Evolutionary conservation across 2,329 filamentous ascomycete genomes (phyloP).

Genomic region (Didymella arachidicola): DNA sequence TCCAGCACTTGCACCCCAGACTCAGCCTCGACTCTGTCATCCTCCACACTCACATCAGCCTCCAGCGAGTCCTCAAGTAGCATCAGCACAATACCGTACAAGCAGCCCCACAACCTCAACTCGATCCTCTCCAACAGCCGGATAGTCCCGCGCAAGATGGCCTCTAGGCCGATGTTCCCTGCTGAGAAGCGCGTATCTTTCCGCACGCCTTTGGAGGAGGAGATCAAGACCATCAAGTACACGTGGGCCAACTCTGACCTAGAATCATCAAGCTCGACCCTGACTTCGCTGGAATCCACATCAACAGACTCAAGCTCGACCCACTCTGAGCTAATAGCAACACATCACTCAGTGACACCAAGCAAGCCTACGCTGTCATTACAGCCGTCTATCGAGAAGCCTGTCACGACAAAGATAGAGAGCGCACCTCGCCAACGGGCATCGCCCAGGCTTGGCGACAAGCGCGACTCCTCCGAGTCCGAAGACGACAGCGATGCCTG

Average conservation of each 20-base stretch:
- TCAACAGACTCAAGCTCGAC: slow-evolving; percentile 27
- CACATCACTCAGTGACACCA: slow-evolving; percentile 22
- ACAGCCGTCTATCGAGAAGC: slow-evolving; percentile 23
- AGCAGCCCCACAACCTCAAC: slow-evolving; percentile 54
- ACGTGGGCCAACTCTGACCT: slow-evolving; percentile 65
- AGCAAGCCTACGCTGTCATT: slow-evolving; percentile 26
- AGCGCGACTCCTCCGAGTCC: slow-evolving; percentile 54
- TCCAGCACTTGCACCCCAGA: slow-evolving; percentile 43
- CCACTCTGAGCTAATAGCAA: slow-evolving; percentile 23
- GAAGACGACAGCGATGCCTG: slow-evolving; percentile 60
- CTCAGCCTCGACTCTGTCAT: slow-evolving; percentile 51
- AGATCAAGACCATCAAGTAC: slow-evolving; percentile 65
- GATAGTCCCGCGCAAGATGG: slow-evolving; percentile 50
- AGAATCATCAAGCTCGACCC: slow-evolving; percentile 51
- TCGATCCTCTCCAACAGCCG: slow-evolving; percentile 58
- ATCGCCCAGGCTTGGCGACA: slow-evolving; percentile 48
- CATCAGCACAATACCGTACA: slow-evolving; percentile 52
- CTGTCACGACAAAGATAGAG: slow-evolving; percentile 30
- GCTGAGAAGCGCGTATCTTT: slow-evolving; percentile 66
- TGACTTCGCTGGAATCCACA: slow-evolving; percentile 30
- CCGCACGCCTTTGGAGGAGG: slow-evolving; percentile 63
- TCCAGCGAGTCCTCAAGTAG: slow-evolving; percentile 49
- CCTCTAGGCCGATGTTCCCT: slow-evolving; percentile 59
- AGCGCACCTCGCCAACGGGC: slow-evolving; percentile 37
- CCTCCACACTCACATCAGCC: slow-evolving; percentile 52